These are phyloP conservation scores for Boletus rubescentipes DNA, from an alignment of 768 basidiomycete genomes.

Conservation along the genomic window DNA sequence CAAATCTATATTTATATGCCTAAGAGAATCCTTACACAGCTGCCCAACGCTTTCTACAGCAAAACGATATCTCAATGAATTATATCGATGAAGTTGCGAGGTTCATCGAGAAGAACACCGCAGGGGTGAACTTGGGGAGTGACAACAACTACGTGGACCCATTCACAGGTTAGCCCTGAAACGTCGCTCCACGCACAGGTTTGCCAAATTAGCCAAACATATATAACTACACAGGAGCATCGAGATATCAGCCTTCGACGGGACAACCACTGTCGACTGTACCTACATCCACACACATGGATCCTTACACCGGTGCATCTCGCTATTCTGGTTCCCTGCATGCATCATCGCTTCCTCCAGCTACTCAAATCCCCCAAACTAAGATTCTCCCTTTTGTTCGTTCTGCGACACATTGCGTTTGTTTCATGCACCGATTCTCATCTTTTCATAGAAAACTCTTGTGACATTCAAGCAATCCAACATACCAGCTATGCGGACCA, in stretches of 20 bases:
- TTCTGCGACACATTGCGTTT: neutral
- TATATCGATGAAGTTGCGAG: slow-evolving; percentile 89
- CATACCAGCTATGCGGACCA: slow-evolving; percentile 74
- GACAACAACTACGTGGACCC: slow-evolving; percentile 77
- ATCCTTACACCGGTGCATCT: slow-evolving; percentile 75
- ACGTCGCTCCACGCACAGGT: neutral
- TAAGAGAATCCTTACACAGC: slow-evolving; percentile 89
- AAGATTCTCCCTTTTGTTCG: slow-evolving; percentile 54
- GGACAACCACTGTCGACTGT: slow-evolving; percentile 30
- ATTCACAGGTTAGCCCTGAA: slow-evolving; percentile 65
- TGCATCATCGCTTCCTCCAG: slow-evolving; percentile 31
- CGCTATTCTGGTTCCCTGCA: slow-evolving; percentile 51
- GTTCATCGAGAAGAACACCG: slow-evolving; percentile 92
- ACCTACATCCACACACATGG: slow-evolving; percentile 44
- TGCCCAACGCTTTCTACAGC: slow-evolving; percentile 83
- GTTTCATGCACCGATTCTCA: neutral
- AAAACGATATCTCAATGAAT: slow-evolving; percentile 76
- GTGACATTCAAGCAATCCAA: slow-evolving; percentile 86
- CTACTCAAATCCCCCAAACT: slow-evolving; percentile 32
- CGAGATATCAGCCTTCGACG: slow-evolving; percentile 55
- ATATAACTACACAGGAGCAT: slow-evolving; percentile 46
- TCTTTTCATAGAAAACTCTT: slow-evolving; percentile 47
- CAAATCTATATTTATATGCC: slow-evolving; percentile 1
- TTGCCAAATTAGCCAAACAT: neutral
- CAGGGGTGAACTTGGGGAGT: slow-evolving; percentile 67